A percentile compares a stretch with the other conserved stretches of the same genome.
phyloP scores from a whole-genome alignment of 306 rosid species.

The Dalbergia cochinchinensis region DNA sequence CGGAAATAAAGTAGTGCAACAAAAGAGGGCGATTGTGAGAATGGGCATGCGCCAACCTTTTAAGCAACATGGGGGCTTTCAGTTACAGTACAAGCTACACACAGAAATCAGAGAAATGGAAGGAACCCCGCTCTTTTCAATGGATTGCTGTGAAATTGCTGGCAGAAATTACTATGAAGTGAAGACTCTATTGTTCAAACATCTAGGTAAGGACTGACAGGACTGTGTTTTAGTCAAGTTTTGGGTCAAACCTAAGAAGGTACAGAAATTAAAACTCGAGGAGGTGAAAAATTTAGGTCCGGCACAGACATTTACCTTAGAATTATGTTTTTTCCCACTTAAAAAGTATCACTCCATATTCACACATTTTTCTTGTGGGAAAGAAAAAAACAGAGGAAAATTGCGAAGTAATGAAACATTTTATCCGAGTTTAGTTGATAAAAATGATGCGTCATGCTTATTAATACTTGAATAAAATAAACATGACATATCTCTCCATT shows the following conservation, averaged over 20 bases:
- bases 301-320: background rate
- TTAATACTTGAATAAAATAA: too few relatives aligned
- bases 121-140: constrained; percentile 2
- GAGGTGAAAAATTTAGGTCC: background rate
- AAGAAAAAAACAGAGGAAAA: too few relatives aligned
- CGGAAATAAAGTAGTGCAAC: constrained; percentile 44
- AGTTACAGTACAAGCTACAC: background rate
- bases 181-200: constrained; percentile 37
- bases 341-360: too few relatives aligned
- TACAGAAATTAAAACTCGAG: constrained; percentile 7
- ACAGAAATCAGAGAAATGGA: constrained; percentile 24
- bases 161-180: constrained; percentile 12
- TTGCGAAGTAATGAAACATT: too few relatives aligned
- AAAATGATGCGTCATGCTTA: too few relatives aligned
- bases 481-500: too few relatives aligned
- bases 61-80: constrained; percentile 11
- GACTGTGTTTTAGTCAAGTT: constrained; percentile 36
- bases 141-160: constrained; percentile 41
- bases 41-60: background rate
- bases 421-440: too few relatives aligned
- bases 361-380: too few relatives aligned
- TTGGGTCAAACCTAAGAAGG: constrained; percentile 40
- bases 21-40: constrained; percentile 9
- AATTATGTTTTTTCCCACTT: background rate
- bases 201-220: constrained; percentile 38